phyloP scores from a whole-genome alignment of 345 rosid genomes.

The Balakata baccata region DNA sequence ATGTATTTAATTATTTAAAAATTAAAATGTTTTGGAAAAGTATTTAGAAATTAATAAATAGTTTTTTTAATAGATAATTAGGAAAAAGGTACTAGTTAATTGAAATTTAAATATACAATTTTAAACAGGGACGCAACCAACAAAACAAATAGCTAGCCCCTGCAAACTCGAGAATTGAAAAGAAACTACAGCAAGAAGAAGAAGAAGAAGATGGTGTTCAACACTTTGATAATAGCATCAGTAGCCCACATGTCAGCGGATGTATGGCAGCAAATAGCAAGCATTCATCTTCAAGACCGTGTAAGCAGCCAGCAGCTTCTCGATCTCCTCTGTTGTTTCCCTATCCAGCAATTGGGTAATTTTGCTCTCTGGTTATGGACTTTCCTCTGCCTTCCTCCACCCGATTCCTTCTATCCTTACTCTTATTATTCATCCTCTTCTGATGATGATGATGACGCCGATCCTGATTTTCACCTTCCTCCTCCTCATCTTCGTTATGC shows the following conservation, averaged over 20 bases:
- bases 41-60: no score
- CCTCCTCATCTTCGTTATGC: neutral
- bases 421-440: conserved; percentile 17
- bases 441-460: conserved; percentile 9
- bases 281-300: conserved; percentile 45
- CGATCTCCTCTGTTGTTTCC: conserved; percentile 66
- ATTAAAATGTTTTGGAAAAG: no score
- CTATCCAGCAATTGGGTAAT: conserved; percentile 61
- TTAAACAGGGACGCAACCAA: no score
- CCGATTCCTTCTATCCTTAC: conserved; percentile 45
- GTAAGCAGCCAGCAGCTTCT: conserved; percentile 47
- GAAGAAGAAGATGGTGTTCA: conserved; percentile 46
- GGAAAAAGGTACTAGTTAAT: no score
- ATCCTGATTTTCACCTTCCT: conserved; percentile 19
- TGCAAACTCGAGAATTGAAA: no score
- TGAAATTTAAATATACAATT: no score
- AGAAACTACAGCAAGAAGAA: neutral
- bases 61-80: no score
- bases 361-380: conserved; percentile 51
- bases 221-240: conserved; percentile 34
- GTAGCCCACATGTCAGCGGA: conserved; percentile 49
- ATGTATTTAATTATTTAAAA: no score
- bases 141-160: no score
- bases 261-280: conserved; percentile 42
- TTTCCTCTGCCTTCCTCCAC: conserved; percentile 57